Evolutionary conservation across 2,329 filamentous ascomycete genomes (phyloP), one percentile per base, ranked within the genome.

Genomic region (Diplocarpon rosae): DNA sequence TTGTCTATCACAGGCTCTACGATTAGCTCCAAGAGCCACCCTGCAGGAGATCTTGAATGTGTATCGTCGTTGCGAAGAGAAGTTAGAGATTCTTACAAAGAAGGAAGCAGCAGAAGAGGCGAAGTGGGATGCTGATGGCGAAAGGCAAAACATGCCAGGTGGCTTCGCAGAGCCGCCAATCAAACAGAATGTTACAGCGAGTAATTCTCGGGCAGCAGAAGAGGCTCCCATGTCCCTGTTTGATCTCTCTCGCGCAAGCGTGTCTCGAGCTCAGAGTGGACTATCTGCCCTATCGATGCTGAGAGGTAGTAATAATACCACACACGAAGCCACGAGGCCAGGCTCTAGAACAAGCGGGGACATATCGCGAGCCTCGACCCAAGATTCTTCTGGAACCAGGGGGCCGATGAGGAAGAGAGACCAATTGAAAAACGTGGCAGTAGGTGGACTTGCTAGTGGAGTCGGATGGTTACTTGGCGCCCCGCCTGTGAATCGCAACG

Each of bases 41-140:
- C 70, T 92, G 0, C 79, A 84, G 47, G 83, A 87, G 52, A 83
- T 92, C 12, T 66, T 92, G 2, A 80, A 78, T 39, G 79, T 77
- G 1, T 92, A 84, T 69, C 76, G 83, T 11, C 73, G 82, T 36
- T 88, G 83, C 52, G 85, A 93, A 58, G 81, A 86, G 55, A 83
- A 90, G 59, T 75, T 86, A 40, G 80, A 80, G 40, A 70, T 72
- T 0, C 71, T 83, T 2, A 69, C 85, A 12, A 73, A 73, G 39
- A 73, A 78, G 29, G 84, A 90, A 56, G 75, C 75, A 4, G 76
- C 75, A 44, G 75, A 75, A 34, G 85, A 87, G 56, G 68, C 72
- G n/a, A 78, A 75, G 1, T 87, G 83, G 72, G 81, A 87, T 56
- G 72, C 77, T 11, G 71, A 72, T 13, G 80, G 73, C 1, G 79